These are phyloP conservation scores for cucumber (Cucumis sativus) DNA, from an alignment of 306 rosid species.

Conservation along the genomic window DNA sequence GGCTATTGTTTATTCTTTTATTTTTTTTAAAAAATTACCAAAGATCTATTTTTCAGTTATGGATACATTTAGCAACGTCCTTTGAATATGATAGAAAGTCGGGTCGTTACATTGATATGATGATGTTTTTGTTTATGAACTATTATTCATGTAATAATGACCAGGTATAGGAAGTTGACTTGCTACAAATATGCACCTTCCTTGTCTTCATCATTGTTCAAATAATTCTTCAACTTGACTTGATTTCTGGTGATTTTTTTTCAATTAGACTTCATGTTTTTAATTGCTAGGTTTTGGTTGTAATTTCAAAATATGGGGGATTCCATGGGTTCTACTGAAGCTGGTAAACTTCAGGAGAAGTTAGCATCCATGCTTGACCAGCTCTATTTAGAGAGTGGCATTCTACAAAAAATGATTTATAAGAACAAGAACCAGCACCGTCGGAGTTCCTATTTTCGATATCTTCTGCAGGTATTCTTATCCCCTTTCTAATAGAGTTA, in stretches of 20 bases:
- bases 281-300: neutral
- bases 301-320: neutral
- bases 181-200: too few species aligned
- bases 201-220: neutral
- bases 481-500: neutral
- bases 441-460: conserved; percentile 60
- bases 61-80: too few species aligned
- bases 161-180: too few species aligned
- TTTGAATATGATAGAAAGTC: too few species aligned
- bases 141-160: too few species aligned
- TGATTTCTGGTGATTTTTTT: neutral
- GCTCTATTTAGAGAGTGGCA: conserved; percentile 47
- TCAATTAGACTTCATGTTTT: neutral
- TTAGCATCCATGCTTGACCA: conserved; percentile 41
- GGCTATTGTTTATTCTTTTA: too few species aligned
- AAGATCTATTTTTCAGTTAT: too few species aligned
- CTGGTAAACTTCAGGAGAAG: conserved; percentile 45
- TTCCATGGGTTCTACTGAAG: conserved; percentile 40
- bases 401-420: conserved; percentile 58
- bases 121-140: too few species aligned
- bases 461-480: conserved; percentile 52
- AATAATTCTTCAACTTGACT: too few species aligned
- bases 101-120: too few species aligned
- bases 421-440: conserved; percentile 95
- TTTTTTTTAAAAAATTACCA: too few species aligned